phyloP scores from a whole-genome alignment of 768 basidiomycete genomes.

The Rubroboletus pulcherrimus region DNA sequence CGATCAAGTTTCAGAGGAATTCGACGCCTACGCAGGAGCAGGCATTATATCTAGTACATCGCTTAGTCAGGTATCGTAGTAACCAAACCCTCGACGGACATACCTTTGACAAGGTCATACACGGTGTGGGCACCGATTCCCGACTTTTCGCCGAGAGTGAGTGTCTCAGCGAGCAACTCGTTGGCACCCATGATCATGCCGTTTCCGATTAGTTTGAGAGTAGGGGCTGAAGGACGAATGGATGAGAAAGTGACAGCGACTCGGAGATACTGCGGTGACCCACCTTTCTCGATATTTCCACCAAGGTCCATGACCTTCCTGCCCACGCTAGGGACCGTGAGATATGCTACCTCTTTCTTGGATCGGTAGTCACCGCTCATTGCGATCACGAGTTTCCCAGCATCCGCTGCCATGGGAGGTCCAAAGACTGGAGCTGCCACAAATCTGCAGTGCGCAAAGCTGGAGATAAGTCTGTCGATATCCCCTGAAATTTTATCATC shows the following conservation, averaged over 20 bases:
- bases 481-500: conserved; percentile 41
- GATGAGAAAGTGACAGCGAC: neutral
- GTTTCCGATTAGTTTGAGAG: conserved; percentile 78
- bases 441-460: conserved; percentile 55
- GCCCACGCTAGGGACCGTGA: conserved; percentile 77
- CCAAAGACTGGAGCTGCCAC: conserved; percentile 80
- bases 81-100: neutral
- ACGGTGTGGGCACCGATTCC: conserved; percentile 69
- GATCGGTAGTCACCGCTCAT: conserved; percentile 81
- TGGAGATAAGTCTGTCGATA: conserved; percentile 63
- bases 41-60: conserved; percentile 61
- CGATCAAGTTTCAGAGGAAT: neutral
- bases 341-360: conserved; percentile 75
- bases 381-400: conserved; percentile 62
- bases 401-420: conserved; percentile 61
- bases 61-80: conserved; percentile 13
- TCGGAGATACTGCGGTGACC: neutral
- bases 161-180: conserved; percentile 78
- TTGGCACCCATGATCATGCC: conserved; percentile 72
- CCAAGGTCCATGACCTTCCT: conserved; percentile 79
- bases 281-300: conserved; percentile 80
- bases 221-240: conserved; percentile 43
- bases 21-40: conserved; percentile 47
- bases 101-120: conserved; percentile 56
- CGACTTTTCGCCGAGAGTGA: conserved; percentile 80